A percentile compares a stretch with the other conserved stretches of the same genome.
phyloP scores from a whole-genome alignment of 2,329 filamentous ascomycete genomes.

The Fusarium udum region DNA sequence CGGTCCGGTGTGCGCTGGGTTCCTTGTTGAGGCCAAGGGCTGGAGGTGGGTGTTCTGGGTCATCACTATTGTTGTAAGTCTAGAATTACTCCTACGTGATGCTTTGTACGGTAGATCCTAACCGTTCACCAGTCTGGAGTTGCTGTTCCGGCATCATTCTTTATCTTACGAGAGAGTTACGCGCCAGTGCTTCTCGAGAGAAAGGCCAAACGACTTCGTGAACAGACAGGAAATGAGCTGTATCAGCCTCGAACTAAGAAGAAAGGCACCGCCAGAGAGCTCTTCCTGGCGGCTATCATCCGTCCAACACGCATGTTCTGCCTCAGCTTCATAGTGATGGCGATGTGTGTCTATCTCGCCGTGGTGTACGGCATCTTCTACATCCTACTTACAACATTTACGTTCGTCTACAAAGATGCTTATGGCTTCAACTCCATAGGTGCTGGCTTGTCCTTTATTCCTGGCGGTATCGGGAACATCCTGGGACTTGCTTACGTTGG shows the following conservation, averaged over 20 bases:
- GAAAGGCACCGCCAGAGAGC: constrained; percentile 45
- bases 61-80: constrained; percentile 60
- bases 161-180: constrained; percentile 51
- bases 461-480: constrained; percentile 29
- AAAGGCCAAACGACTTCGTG: constrained; percentile 49
- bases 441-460: constrained; percentile 38
- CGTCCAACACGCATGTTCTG: constrained; percentile 62
- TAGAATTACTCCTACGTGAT: neutral
- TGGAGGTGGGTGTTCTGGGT: constrained; percentile 73
- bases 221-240: constrained; percentile 48
- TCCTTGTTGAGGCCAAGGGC: constrained; percentile 67
- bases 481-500: neutral
- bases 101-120: no score
- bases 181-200: constrained; percentile 48
- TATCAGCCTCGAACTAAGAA: constrained; percentile 56
- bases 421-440: constrained; percentile 52
- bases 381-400: constrained; percentile 64
- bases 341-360: constrained; percentile 59
- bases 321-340: constrained; percentile 56
- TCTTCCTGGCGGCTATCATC: constrained; percentile 52
- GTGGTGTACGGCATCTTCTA: constrained; percentile 65
- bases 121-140: constrained; percentile 1
- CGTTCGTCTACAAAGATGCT: constrained; percentile 55
- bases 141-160: constrained; percentile 44
- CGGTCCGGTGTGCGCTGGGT: constrained; percentile 61